Percentiles rank a stretch among this genome's conserved stretches.
Evolutionary conservation across 2,329 filamentous ascomycete species (phyloP).

Genomic region (Harringtonia lauricola): DNA sequence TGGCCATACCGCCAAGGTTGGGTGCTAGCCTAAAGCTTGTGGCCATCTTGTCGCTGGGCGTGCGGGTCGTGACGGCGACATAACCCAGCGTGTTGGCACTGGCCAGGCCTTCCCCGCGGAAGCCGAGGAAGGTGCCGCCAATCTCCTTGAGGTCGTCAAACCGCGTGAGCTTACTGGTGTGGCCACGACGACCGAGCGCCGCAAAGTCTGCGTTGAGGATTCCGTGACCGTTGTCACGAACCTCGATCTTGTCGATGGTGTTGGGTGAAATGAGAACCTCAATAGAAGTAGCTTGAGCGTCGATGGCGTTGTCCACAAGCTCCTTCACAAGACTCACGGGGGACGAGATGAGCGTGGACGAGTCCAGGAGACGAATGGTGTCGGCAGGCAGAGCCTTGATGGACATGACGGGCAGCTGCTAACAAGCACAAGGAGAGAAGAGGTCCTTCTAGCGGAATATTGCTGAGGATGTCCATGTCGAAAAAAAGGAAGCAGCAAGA

Average conservation of each 20-base stretch:
- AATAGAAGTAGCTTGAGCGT: slow-evolving; percentile 56
- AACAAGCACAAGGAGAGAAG: too few species aligned
- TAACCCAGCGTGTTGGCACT: slow-evolving; percentile 49
- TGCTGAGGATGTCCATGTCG: neutral
- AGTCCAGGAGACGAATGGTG: slow-evolving; percentile 45
- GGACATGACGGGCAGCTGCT: slow-evolving; percentile 27
- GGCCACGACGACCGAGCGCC: slow-evolving; percentile 50
- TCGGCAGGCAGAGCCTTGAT: slow-evolving; percentile 38
- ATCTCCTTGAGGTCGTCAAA: slow-evolving; percentile 49
- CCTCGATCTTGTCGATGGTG: slow-evolving; percentile 57
- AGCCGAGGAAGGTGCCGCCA: slow-evolving; percentile 55
- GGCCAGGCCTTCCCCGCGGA: slow-evolving; percentile 64
- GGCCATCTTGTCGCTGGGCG: slow-evolving; percentile 48
- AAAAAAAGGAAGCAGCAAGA: neutral
- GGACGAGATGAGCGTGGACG: slow-evolving; percentile 47
- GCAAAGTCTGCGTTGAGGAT: slow-evolving; percentile 52
- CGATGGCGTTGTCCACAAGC: slow-evolving; percentile 66
- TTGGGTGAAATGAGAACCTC: slow-evolving; percentile 54
- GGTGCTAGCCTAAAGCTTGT: slow-evolving; percentile 31
- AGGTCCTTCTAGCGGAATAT: too few species aligned
- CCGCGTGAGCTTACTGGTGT: slow-evolving; percentile 63
- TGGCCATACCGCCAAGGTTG: slow-evolving; percentile 27
- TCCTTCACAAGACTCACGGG: slow-evolving; percentile 60
- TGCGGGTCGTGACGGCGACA: slow-evolving; percentile 53
- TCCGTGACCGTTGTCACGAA: slow-evolving; percentile 64